Base-by-base conservation (phyloP, 169 alveolate genomes). In the Cryptosporidium bovis region DNA sequence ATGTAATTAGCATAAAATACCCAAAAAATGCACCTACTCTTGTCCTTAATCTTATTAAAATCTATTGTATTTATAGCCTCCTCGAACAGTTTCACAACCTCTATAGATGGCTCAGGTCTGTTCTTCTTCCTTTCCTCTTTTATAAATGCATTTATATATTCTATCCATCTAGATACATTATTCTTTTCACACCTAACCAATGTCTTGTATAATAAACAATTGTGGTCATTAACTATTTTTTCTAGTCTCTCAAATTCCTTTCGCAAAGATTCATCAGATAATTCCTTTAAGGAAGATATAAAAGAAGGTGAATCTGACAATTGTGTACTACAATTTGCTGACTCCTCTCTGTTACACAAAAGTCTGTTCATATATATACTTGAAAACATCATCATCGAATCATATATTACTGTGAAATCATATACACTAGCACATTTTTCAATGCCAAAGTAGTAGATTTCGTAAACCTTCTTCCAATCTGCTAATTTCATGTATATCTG, bases 351-450 rank as follows among this genome's bases (percentile, higher is more conserved):
- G 10, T 27, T 46, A 8, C 31, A 24, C 20, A 77, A 56, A 2
- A 77, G 13, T 44, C 64, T 77, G n/a, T 33, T 46, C 64, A 77
- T 56, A 46, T 62, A 24, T 6, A 56, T 48, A 10, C 51, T 36
- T 6, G 51, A 77, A 77, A 77, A 77, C 87, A 77, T 77, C 71
- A 77, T 60, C 48, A 77, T 50, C 44, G 87, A 77, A 62, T 77
- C 87, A 60, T 77, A 77, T 29, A 77, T 56, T 60, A 62, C 50
- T 15, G 44, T 60, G 46, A 77, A 77, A 20, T 77, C 87, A 16
- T 77, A 50, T 5, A 77, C 51, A 40, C 15, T 20, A 2, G 4
- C 31, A 36, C 69, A 60, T 5, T 60, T 77, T n/a, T 77, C 87
- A 10, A 77, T 33, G 15, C 87, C 87, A 60, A 40, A 56, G 33